Evolutionary conservation across 352 stramenopile genomes (phyloP), one percentile per base, ranked within the genome.

Genomic region (Phytophthora pistaciae): DNA sequence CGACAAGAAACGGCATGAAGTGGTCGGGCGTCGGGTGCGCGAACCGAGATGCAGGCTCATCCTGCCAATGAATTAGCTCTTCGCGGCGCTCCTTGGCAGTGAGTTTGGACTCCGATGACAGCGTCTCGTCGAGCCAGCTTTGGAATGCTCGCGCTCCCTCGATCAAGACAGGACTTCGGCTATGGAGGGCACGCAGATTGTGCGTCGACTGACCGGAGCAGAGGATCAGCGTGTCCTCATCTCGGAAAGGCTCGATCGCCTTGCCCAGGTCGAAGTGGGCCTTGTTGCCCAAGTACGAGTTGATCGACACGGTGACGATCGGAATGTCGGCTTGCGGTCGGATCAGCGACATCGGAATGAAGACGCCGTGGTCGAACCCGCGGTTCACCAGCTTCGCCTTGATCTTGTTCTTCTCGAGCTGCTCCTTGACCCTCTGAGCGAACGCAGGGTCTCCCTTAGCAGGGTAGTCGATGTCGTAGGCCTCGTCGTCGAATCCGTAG

Each of bases 331-430:
- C 55, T 31, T 61, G 31, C 10, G 31, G 55, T 9, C 55, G 55
- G 20, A 38, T 33, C 23, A 36, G 16, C n/a, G 16, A 21, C 44
- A 98, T 73, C 5, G 93, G 92, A n/a, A 98, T 78, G 71, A 97
- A 98, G 11, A 94, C 79, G 21, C 92, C 93, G 79, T 98, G 93
- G 78, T 98, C 93, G 63, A 87, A 96, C 4, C 90, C 91, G 42
- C 92, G 80, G 14, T 77, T 60, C 1, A 49, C 23, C 0, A 90
- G 64, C 61, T 74, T 49, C 9, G 69, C 72, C 14, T 27, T 25
- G 31, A 97, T 83, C 25, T 77, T 82, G 31, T 75, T 75, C 10
- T 68, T 64, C 16, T 67, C 33, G 3, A 46, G 13, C 1, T 97
- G 60, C 46, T 29, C 42, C 42, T 50, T 50, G 16, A 50, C 42